Evolutionary conservation across 2,329 filamentous ascomycete genomes (phyloP).

Genomic region (Fusarium albidum): DNA sequence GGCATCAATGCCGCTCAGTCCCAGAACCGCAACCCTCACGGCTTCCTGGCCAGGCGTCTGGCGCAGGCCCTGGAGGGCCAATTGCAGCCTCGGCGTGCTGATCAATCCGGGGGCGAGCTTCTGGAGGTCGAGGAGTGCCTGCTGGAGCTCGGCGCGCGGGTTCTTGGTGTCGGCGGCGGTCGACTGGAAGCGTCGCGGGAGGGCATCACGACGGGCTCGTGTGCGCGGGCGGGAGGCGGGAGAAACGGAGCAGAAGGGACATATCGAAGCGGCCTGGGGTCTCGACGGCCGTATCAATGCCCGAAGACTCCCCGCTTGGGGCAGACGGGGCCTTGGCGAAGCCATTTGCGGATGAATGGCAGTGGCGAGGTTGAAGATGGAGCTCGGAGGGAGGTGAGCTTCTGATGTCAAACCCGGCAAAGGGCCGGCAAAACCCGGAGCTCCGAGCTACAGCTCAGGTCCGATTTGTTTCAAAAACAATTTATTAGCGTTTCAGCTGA

Average conservation of each 20-base stretch:
- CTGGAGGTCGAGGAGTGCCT: conserved; percentile 67
- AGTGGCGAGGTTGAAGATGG: conserved; percentile 26
- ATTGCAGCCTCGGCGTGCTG: conserved; percentile 74
- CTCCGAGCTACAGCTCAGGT: conserved; percentile 1
- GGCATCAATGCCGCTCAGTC: conserved; percentile 51
- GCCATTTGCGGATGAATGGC: conserved; percentile 41
- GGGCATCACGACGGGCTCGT: conserved; percentile 35
- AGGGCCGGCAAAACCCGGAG: conserved; percentile 41
- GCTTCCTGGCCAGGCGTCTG: conserved; percentile 65
- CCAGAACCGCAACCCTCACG: conserved; percentile 66
- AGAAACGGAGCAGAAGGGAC: conserved; percentile 44
- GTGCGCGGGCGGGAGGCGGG: conserved; percentile 30
- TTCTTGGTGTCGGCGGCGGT: conserved; percentile 38
- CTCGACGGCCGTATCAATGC: conserved; percentile 33
- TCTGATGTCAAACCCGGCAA: conserved; percentile 33
- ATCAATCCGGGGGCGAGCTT: conserved; percentile 68
- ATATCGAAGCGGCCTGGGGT: conserved; percentile 32
- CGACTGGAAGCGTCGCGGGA: conserved; percentile 43
- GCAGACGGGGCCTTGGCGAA: conserved; percentile 42
- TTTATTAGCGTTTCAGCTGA: no score
- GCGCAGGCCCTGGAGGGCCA: conserved; percentile 72
- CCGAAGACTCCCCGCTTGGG: conserved; percentile 40
- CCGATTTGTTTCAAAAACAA: neutral
- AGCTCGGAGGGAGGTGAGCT: conserved; percentile 31
- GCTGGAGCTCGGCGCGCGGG: conserved; percentile 63